Base-by-base conservation (phyloP, 2,329 filamentous ascomycete species). In the Coleophoma crateriformis region DNA sequence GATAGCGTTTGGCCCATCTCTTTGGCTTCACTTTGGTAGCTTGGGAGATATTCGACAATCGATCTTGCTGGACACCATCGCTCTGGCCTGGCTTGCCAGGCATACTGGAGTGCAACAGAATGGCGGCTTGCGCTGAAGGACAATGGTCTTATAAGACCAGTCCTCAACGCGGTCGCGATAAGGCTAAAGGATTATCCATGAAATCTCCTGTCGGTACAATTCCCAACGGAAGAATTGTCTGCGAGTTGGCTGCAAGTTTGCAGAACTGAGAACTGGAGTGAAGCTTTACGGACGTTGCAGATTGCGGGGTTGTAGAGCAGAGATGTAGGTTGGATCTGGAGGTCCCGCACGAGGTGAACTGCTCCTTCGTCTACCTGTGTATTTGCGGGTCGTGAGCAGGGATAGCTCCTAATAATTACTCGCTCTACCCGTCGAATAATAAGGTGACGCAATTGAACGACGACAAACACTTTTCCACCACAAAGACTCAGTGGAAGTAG, bases 1-100 rank as follows among this genome's bases (percentile, higher is more conserved):
- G 81, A 68, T 94, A 92, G 58, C 78, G 79, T 71, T 89, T 90
- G 62, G 86, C 75, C 73, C 85, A 85, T 61, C 63, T 66, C 61
- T 73, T 77, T 45, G 71, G 66, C 53, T 72, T 67, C 27, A 54
- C 37, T 56, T 38, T 47, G 48, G 50, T 46, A 33, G 49, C 22
- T 27, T 50, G 47, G 40, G 51, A 47, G 34, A 50, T 43, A 34
- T 40, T 49, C 33, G 48, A 39, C 33, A 44, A 47, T 22, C 37
- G 46, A 37, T 53, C 50, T 33, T 59, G 50, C n/a, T 49, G 49
- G 41, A 52, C 52, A 41, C 52, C 59, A 57, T 61, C 53, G 39
- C 54, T 50, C 52, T 57, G 56, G 47, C 54, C 52, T 32, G 53
- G 56, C 57, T 57, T 58, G 51, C 59, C 56, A 56, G 66, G 71